A percentile compares a stretch with the other conserved stretches of the same genome.
These are phyloP conservation scores for Leishmania gerbilli DNA, from an alignment of 208 protist species.

Conservation along the genomic window DNA sequence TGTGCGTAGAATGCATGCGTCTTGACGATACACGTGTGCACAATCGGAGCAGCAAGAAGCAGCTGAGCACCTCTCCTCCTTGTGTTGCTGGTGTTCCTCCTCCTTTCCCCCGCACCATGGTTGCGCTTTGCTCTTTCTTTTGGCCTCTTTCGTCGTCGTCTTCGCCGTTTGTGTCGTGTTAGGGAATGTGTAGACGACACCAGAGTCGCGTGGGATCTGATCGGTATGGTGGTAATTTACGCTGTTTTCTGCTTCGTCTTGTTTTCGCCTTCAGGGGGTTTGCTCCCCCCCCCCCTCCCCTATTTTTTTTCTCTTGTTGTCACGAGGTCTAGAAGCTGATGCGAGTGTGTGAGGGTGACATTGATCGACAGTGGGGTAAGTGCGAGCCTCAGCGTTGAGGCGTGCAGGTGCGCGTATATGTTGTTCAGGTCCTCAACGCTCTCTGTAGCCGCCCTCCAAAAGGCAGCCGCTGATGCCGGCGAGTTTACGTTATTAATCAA, in stretches of 20 bases:
- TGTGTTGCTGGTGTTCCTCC: not conserved
- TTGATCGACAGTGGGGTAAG: not conserved
- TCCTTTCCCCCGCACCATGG: not conserved
- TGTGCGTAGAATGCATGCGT: not conserved
- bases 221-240: not conserved
- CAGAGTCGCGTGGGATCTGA: no score
- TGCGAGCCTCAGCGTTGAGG: not conserved
- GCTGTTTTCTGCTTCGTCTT: conserved; percentile 2
- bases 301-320: not conserved
- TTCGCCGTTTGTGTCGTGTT: not conserved
- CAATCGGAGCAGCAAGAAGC: not conserved
- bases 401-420: not conserved
- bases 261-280: not conserved
- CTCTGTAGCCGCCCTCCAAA: no score
- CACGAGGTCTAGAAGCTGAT: not conserved
- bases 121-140: not conserved
- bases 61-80: no score
- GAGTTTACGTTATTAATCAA: not conserved
- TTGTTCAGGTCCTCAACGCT: not conserved
- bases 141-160: not conserved
- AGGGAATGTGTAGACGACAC: no score
- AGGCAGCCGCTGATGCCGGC: not conserved
- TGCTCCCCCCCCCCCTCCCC: not conserved
- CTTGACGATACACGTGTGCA: not conserved
- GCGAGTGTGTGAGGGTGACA: not conserved